A percentile compares a stretch with the other conserved stretches of the same genome.
Evolutionary conservation across 2,329 filamentous ascomycete species (phyloP).

Genomic region (Aspergillus luchuensis): DNA sequence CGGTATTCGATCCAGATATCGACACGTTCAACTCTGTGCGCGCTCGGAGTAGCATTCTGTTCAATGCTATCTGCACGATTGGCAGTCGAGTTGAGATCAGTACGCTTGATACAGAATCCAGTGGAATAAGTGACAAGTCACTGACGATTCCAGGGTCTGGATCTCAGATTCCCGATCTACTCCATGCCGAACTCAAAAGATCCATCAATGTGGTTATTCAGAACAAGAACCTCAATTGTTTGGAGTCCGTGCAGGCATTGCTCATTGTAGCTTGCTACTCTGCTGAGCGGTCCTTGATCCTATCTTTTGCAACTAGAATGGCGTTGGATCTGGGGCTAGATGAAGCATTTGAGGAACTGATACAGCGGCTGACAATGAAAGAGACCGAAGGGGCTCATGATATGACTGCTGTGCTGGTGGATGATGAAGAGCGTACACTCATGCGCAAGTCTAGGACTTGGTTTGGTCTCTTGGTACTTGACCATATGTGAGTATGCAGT

Average conservation of each 20-base stretch:
- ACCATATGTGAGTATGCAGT: constrained; percentile 46
- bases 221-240: constrained; percentile 38
- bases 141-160: constrained; percentile 24
- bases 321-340: constrained; percentile 53
- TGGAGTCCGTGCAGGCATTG: constrained; percentile 57
- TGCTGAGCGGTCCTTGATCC: constrained; percentile 53
- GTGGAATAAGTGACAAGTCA: neutral
- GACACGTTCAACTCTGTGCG: constrained; percentile 53
- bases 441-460: constrained; percentile 52
- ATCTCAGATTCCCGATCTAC: constrained; percentile 44
- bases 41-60: constrained; percentile 52
- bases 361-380: constrained; percentile 30
- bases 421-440: constrained; percentile 35
- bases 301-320: constrained; percentile 55
- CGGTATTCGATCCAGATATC: constrained; percentile 49
- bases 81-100: constrained; percentile 50
- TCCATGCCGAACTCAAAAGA: constrained; percentile 48
- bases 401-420: constrained; percentile 11
- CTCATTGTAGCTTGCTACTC: constrained; percentile 56
- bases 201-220: constrained; percentile 51
- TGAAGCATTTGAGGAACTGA: constrained; percentile 46
- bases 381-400: constrained; percentile 23
- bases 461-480: constrained; percentile 56
- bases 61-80: constrained; percentile 56
- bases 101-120: constrained; percentile 10